These are phyloP conservation scores for Vitis hybrid DNA, from an alignment of 177 flowering plant species.

Conservation along the genomic window DNA sequence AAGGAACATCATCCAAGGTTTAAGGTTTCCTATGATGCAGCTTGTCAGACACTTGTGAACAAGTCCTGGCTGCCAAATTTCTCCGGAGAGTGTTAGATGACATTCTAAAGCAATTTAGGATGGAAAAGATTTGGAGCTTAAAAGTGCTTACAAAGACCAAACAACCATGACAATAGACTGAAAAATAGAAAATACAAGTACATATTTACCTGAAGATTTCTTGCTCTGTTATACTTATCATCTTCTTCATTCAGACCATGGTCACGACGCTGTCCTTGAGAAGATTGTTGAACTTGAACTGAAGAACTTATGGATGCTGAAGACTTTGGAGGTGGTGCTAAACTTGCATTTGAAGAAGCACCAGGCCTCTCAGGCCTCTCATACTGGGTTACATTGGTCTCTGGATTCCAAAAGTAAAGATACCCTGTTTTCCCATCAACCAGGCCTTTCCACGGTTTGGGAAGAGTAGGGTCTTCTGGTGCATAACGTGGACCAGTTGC, in stretches of 20 bases:
- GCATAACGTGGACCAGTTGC: constrained; percentile 80
- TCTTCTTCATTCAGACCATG: constrained; percentile 33
- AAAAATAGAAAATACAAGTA: too few species aligned
- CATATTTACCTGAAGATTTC: constrained; percentile 21
- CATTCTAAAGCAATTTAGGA: too few species aligned
- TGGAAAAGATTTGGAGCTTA: too few species aligned
- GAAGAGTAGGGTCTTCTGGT: constrained; percentile 85
- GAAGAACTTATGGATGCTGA: constrained; percentile 52
- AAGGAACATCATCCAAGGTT: too few species aligned
- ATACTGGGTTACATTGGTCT: constrained; percentile 88
- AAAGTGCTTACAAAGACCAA: too few species aligned
- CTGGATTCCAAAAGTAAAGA: constrained; percentile 91
- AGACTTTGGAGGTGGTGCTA: constrained; percentile 32
- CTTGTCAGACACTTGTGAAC: too few species aligned
- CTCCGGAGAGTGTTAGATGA: too few species aligned
- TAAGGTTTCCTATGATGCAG: too few species aligned
- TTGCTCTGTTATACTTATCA: constrained; percentile 36
- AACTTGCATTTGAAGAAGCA: not conserved
- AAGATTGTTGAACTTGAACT: constrained; percentile 52
- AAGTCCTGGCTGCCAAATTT: too few species aligned
- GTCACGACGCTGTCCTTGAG: constrained; percentile 33
- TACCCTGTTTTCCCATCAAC: constrained; percentile 89
- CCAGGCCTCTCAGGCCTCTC: constrained; percentile 68
- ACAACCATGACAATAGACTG: too few species aligned
- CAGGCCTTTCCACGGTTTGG: constrained; percentile 91